phyloP scores from a whole-genome alignment of 768 basidiomycete genomes.

The Boletus sensibilis region DNA sequence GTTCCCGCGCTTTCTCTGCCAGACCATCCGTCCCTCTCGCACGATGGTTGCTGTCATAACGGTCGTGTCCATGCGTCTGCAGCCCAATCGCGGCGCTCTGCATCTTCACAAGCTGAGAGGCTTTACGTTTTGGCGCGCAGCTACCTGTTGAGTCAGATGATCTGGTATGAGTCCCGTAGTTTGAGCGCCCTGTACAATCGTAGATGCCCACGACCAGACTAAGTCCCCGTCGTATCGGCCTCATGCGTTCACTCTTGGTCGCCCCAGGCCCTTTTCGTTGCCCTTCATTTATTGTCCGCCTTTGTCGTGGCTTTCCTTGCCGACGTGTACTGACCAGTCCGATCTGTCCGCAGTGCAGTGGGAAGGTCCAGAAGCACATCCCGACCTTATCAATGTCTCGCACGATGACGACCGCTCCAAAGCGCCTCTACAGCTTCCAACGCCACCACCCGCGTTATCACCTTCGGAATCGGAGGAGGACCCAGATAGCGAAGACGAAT shows the following conservation, averaged over 20 bases:
- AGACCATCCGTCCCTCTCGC: conserved; percentile 32
- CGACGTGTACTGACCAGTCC: conserved; percentile 30
- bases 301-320: conserved; percentile 13
- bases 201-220: conserved; percentile 25
- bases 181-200: conserved; percentile 28
- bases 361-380: conserved; percentile 64
- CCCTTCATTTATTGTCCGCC: conserved; percentile 13
- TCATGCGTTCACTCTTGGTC: neutral
- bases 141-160: conserved; percentile 37
- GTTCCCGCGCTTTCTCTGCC: conserved; percentile 32
- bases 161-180: conserved; percentile 35
- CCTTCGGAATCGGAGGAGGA: conserved; percentile 50
- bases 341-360: conserved; percentile 56
- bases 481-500: conserved; percentile 68
- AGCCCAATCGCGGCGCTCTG: conserved; percentile 21
- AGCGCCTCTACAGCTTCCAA: conserved; percentile 14
- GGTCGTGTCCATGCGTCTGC: conserved; percentile 31
- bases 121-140: conserved; percentile 37
- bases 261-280: neutral
- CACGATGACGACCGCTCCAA: conserved; percentile 23
- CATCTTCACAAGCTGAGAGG: conserved; percentile 34
- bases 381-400: conserved; percentile 37
- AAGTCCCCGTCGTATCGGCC: conserved; percentile 10
- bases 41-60: conserved; percentile 34
- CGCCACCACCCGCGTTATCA: conserved; percentile 33